These are phyloP conservation scores for Parafenestella ontariensis DNA, from an alignment of 2,329 filamentous ascomycete species.

Conservation along the genomic window DNA sequence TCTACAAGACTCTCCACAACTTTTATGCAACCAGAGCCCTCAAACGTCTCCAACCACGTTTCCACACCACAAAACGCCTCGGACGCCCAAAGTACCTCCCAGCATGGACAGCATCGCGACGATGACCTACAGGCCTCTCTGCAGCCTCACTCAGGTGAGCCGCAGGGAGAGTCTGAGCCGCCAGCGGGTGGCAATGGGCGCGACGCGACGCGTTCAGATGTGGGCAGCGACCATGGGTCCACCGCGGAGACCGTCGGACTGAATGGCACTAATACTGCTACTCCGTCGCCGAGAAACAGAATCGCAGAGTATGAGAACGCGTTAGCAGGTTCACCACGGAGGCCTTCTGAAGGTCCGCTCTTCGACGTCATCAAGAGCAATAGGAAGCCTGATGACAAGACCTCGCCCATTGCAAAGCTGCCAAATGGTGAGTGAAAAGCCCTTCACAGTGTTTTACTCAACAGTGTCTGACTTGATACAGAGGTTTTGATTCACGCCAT, in stretches of 20 bases:
- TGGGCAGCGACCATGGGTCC: conserved; percentile 14
- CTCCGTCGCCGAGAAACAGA: conserved; percentile 53
- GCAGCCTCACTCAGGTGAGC: conserved; percentile 47
- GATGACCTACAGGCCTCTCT: conserved; percentile 55
- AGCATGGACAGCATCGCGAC: conserved; percentile 64
- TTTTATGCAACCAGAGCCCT: conserved; percentile 72
- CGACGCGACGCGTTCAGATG: conserved; percentile 31
- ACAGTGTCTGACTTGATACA: conserved; percentile 49
- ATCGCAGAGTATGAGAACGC: conserved; percentile 64
- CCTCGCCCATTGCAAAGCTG: conserved; percentile 64
- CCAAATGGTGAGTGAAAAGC: conserved; percentile 74
- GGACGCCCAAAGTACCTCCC: conserved; percentile 52
- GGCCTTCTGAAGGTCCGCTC: conserved; percentile 51
- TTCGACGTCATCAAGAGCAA: conserved; percentile 62
- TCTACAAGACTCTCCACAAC: conserved; percentile 43
- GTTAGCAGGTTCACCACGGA: conserved; percentile 48
- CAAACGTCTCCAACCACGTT: conserved; percentile 58
- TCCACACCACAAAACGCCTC: conserved; percentile 48
- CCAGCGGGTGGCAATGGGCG: conserved; percentile 21
- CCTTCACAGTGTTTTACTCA: background rate
- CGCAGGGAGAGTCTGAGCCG: conserved; percentile 35
- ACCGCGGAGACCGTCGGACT: conserved; percentile 34
- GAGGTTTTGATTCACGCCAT: conserved; percentile 92
- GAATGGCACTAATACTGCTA: conserved; percentile 26
- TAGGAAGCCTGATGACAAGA: conserved; percentile 53